phyloP scores from a whole-genome alignment of 169 alveolate genomes.

The Babesia microti region DNA sequence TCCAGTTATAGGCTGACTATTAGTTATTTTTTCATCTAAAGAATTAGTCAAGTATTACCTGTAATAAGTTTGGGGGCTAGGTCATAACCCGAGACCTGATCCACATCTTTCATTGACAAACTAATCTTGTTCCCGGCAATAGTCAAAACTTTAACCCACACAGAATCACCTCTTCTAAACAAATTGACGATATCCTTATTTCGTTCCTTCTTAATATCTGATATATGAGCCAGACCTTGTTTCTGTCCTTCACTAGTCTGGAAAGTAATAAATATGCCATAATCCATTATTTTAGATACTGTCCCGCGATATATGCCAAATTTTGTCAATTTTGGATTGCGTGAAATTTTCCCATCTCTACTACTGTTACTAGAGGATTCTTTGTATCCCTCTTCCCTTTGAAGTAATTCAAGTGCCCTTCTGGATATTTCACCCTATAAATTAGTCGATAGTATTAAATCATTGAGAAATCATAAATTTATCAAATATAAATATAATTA shows the following conservation, averaged over 20 bases:
- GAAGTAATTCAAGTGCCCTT: conserved; percentile 33
- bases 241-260: conserved; percentile 46
- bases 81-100: conserved; percentile 62
- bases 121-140: conserved; percentile 47
- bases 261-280: conserved; percentile 61
- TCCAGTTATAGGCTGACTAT: too few species aligned
- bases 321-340: background rate
- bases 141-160: conserved; percentile 33
- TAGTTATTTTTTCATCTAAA: too few species aligned
- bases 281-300: conserved; percentile 52
- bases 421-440: conserved; percentile 30
- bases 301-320: conserved; percentile 47
- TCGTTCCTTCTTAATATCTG: conserved; percentile 45
- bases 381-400: conserved; percentile 16
- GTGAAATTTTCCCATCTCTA: background rate
- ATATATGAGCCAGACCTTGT: conserved; percentile 65
- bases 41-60: too few species aligned
- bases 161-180: conserved; percentile 28
- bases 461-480: too few species aligned
- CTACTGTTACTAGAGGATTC: conserved; percentile 1
- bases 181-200: conserved; percentile 15
- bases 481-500: too few species aligned
- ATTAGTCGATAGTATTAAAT: background rate
- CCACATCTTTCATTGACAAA: conserved; percentile 69
- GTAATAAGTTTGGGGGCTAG: too few species aligned